These are phyloP conservation scores for Mollisiaceae sp. DNA, from an alignment of 2,329 filamentous ascomycete genomes.

Conservation along the genomic window DNA sequence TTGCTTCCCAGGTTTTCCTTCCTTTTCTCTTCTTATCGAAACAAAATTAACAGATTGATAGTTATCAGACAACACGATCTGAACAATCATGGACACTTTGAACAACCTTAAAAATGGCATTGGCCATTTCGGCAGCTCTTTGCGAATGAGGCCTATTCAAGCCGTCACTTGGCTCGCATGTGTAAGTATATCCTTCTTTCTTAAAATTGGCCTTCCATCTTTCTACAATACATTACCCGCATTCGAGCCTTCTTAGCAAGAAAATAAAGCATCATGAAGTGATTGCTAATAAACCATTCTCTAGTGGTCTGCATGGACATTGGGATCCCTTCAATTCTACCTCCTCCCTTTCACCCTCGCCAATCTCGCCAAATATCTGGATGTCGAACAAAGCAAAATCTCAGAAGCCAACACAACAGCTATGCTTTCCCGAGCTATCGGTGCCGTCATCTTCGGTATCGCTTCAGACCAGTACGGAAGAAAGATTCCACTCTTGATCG, in stretches of 20 bases:
- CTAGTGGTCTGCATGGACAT: constrained; percentile 4
- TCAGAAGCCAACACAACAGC: constrained; percentile 3
- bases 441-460: not conserved
- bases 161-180: not conserved
- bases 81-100: not conserved
- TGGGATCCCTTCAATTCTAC: not conserved
- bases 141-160: constrained; percentile 3
- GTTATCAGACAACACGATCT: not conserved
- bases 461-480: constrained; percentile 9
- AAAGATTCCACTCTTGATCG: constrained; percentile 2
- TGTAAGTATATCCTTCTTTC: not conserved
- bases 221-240: not conserved
- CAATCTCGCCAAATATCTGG: not conserved
- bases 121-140: not conserved
- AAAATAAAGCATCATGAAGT: not conserved
- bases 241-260: not conserved
- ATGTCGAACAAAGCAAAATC: constrained; percentile 4
- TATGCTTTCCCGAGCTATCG: not conserved
- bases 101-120: not conserved
- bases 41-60: not conserved
- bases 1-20: not conserved
- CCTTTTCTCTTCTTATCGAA: not conserved
- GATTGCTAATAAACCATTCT: not conserved
- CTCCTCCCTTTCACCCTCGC: constrained; percentile 1
- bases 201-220: not conserved